Conservation (phyloP, 2,329 filamentous ascomycete species). For the Penicillium rolfsii region DNA sequence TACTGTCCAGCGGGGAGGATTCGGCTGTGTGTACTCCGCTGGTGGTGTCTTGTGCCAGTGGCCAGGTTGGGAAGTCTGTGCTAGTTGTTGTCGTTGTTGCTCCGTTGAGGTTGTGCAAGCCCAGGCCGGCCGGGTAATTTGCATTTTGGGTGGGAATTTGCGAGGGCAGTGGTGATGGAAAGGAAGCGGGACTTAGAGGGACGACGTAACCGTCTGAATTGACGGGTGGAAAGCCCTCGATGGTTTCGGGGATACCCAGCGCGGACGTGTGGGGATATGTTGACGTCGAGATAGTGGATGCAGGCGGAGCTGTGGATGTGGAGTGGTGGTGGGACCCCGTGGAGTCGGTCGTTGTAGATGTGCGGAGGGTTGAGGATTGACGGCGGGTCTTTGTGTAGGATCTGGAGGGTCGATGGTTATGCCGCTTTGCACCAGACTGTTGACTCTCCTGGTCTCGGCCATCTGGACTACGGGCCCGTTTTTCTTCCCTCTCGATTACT, state of each 20-base stretch:
- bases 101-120: slow-evolving; percentile 11
- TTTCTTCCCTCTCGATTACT: slow-evolving; percentile 85
- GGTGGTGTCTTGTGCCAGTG: slow-evolving; percentile 14
- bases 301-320: slow-evolving; percentile 3
- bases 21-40: neutral
- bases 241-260: slow-evolving; percentile 29
- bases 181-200: slow-evolving; percentile 28
- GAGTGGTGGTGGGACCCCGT: slow-evolving; percentile 1
- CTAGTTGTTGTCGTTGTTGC: neutral
- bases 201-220: slow-evolving; percentile 41
- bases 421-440: slow-evolving; percentile 15
- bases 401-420: slow-evolving; percentile 30
- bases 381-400: slow-evolving; percentile 12
- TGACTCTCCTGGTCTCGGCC: slow-evolving; percentile 28
- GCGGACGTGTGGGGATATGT: slow-evolving; percentile 12
- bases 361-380: slow-evolving; percentile 12
- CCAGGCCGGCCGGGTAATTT: slow-evolving; percentile 12
- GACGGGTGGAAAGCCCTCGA: slow-evolving; percentile 37
- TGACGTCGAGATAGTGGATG: slow-evolving; percentile 14
- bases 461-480: slow-evolving; percentile 46
- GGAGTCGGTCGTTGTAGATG: slow-evolving; percentile 9
- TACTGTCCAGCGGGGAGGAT: slow-evolving; percentile 16
- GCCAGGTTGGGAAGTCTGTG: slow-evolving; percentile 18
- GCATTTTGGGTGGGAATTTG: slow-evolving; percentile 8
- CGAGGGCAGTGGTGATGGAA: slow-evolving; percentile 8